Percentiles rank a stretch among this genome's conserved stretches.
phyloP scores from a whole-genome alignment of 2,329 filamentous ascomycete genomes.

The Sporothrix luriei region DNA sequence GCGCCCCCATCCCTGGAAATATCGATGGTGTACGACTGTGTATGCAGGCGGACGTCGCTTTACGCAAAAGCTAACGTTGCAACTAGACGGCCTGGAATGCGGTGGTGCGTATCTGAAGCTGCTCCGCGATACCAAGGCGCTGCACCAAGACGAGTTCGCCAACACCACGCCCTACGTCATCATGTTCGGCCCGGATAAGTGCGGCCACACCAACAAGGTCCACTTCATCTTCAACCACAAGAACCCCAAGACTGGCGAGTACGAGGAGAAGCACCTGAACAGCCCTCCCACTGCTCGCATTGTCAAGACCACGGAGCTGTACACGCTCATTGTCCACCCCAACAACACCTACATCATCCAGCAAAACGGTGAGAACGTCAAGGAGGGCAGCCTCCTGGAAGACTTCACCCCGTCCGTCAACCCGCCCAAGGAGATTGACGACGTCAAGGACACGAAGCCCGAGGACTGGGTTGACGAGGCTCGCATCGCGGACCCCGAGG shows the following conservation, averaged over 20 bases:
- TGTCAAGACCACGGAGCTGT: conserved; percentile 88
- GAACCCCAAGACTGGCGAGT: conserved; percentile 99
- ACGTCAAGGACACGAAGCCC: conserved; percentile 90
- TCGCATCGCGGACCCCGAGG: conserved; percentile 87
- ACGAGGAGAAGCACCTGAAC: conserved; percentile 98
- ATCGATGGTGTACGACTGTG: no score
- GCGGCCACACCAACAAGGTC: conserved; percentile 97
- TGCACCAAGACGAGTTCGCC: conserved; percentile 96
- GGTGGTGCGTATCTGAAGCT: conserved; percentile 99
- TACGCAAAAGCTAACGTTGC: conserved; percentile 3
- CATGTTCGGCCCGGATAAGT: conserved; percentile 99
- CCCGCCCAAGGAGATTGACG: conserved; percentile 91
- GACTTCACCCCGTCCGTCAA: conserved; percentile 94
- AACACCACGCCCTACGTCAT: conserved; percentile 97
- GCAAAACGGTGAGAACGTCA: conserved; percentile 85
- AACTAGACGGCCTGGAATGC: conserved; percentile 85
- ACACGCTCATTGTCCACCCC: conserved; percentile 93
- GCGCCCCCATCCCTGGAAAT: background rate
- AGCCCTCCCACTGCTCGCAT: conserved; percentile 83
- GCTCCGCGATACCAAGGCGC: conserved; percentile 93
- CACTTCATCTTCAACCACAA: conserved; percentile 99
- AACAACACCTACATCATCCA: conserved; percentile 94
- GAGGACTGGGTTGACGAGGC: conserved; percentile 94
- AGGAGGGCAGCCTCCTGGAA: conserved; percentile 88
- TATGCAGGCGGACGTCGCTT: no score